phyloP scores from a whole-genome alignment of 1,284 basidiomycete genomes.

The Leccinum insigne region DNA sequence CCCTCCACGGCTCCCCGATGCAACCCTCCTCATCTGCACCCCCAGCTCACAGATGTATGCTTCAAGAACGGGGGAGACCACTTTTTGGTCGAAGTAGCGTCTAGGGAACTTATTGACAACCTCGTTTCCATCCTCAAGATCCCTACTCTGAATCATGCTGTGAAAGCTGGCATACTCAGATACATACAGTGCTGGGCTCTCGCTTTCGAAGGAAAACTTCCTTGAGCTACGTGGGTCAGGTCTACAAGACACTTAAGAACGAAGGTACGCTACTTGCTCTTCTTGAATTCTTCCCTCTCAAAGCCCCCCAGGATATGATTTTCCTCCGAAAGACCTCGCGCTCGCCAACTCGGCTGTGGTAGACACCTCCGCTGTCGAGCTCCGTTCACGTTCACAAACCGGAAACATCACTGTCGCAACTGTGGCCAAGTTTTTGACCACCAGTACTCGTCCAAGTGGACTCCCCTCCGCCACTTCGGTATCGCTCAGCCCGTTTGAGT shows the following conservation, averaged over 20 bases:
- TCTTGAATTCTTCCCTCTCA: conserved; percentile 4
- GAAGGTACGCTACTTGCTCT: conserved; percentile 54
- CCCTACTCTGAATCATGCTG: conserved; percentile 75
- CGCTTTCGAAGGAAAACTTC: conserved; percentile 79
- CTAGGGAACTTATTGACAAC: conserved; percentile 93
- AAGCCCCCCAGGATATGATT: conserved; percentile 61
- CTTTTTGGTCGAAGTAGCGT: conserved; percentile 84
- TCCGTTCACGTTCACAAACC: conserved; percentile 93
- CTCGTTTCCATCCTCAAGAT: conserved; percentile 81
- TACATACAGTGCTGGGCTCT: conserved; percentile 93
- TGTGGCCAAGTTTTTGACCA: conserved; percentile 98
- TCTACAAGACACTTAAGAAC: conserved; percentile 74
- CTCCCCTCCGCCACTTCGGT: conserved; percentile 92
- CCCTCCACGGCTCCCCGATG: conserved; percentile 1
- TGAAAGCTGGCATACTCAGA: conserved; percentile 80
- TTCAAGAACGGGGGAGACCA: conserved; percentile 98
- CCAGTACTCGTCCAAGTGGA: conserved; percentile 84
- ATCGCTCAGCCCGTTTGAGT: conserved; percentile 94
- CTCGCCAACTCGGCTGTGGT: conserved; percentile 79
- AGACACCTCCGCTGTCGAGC: conserved; percentile 90
- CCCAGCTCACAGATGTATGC: conserved; percentile 86
- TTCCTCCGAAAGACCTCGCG: conserved; percentile 78
- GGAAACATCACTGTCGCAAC: conserved; percentile 98
- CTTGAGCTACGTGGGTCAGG: conserved; percentile 38
- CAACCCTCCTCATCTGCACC: conserved; percentile 11